phyloP scores from a whole-genome alignment of 129 eudicot genomes.

The Calendula officinalis region DNA sequence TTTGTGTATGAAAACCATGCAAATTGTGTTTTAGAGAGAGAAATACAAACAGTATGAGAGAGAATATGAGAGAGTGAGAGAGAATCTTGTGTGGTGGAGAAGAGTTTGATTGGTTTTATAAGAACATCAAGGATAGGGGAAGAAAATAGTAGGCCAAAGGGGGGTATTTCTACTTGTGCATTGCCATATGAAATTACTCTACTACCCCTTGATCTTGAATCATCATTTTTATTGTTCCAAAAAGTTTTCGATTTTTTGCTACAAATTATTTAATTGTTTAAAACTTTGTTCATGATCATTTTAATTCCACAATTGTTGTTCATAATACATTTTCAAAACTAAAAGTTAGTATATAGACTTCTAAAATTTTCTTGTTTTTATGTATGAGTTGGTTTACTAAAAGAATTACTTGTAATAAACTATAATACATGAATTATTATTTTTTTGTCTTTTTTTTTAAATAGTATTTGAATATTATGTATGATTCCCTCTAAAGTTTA shows the following conservation, averaged over 20 bases:
- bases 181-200: constrained; percentile 15
- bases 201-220: constrained; percentile 28
- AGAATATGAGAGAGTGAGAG: constrained; percentile 24
- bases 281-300: not conserved
- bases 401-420: too few species aligned
- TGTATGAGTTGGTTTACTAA: too few species aligned
- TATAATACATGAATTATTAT: too few species aligned
- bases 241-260: not conserved
- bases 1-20: constrained; percentile 34
- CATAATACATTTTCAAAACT: not conserved
- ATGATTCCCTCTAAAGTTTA: too few species aligned
- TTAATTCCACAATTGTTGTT: not conserved
- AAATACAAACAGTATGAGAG: constrained; percentile 17
- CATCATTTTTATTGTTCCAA: not conserved
- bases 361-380: too few species aligned
- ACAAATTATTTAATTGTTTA: not conserved
- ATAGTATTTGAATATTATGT: too few species aligned
- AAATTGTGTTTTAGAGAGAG: constrained; percentile 19
- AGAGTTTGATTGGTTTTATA: constrained; percentile 49
- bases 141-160: constrained; percentile 19
- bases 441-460: too few species aligned
- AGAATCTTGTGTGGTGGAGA: constrained; percentile 38
- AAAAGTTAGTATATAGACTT: not conserved
- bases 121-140: constrained; percentile 27
- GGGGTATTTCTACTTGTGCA: constrained; percentile 32